phyloP scores from a whole-genome alignment of 306 rosid species.

The Castanea sativa region DNA sequence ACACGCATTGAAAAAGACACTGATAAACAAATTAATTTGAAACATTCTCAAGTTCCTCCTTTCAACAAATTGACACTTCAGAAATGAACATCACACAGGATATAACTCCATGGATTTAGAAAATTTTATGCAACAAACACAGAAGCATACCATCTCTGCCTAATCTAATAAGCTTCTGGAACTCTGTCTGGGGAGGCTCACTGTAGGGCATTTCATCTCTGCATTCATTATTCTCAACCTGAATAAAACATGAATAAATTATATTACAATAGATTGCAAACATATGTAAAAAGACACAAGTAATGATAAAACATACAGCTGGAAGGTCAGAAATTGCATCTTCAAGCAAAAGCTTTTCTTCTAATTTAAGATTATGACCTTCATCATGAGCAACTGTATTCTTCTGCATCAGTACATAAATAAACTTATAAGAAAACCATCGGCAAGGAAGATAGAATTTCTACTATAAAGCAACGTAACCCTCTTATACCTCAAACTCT shows the following conservation, averaged over 20 bases:
- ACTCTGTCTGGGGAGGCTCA: constrained; percentile 45
- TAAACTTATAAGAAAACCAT: not conserved
- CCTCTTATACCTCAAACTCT: constrained; percentile 61
- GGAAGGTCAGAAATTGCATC: constrained; percentile 92
- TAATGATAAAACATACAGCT: constrained; percentile 28
- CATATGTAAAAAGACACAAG: not conserved
- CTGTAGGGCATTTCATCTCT: constrained; percentile 50
- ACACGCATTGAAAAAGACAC: no score
- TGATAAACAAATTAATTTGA: no score
- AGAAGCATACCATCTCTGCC: constrained; percentile 44
- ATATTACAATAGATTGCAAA: not conserved
- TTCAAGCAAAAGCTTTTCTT: constrained; percentile 46
- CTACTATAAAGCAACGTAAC: not conserved
- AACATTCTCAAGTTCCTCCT: no score
- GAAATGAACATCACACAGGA: not conserved
- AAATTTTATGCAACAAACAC: not conserved
- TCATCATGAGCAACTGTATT: constrained; percentile 57
- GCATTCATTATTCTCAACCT: constrained; percentile 57
- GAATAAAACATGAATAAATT: not conserved
- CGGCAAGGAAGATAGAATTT: not conserved
- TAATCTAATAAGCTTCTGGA: constrained; percentile 56
- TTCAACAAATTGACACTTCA: not conserved
- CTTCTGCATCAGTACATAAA: constrained; percentile 27
- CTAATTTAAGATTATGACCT: constrained; percentile 32
- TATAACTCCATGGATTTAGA: not conserved